Conservation (phyloP, 2,329 filamentous ascomycete genomes). For the Pyrenophora graminea region DNA sequence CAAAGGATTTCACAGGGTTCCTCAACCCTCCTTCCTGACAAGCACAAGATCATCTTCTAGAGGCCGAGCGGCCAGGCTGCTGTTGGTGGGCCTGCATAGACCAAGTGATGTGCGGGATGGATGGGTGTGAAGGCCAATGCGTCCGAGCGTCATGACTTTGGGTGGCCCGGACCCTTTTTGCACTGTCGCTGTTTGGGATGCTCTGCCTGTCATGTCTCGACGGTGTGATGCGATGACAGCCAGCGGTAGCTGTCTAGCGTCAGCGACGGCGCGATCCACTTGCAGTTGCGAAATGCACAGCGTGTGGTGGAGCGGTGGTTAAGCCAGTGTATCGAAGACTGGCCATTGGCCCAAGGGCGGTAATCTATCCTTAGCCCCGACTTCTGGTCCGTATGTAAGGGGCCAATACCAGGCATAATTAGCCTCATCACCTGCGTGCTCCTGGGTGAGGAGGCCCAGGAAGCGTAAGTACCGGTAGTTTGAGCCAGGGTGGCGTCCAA, state of each 20-base stretch:
- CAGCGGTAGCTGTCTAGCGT: constrained; percentile 36
- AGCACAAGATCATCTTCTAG: constrained; percentile 22
- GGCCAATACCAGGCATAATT: constrained; percentile 7
- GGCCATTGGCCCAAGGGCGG: constrained; percentile 2
- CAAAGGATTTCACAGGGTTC: constrained; percentile 40
- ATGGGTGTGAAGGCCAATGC: constrained; percentile 38
- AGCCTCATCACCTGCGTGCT: no score
- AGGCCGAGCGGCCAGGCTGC: constrained; percentile 22
- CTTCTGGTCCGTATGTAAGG: constrained; percentile 16
- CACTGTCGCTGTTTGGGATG: constrained; percentile 21
- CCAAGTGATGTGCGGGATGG: constrained; percentile 49
- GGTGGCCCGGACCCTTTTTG: constrained; percentile 19
- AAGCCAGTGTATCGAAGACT: constrained; percentile 7
- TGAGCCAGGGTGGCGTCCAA: constrained; percentile 27
- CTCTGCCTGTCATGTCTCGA: constrained; percentile 26
- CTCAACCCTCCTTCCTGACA: constrained; percentile 21
- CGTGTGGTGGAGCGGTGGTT: constrained; percentile 8
- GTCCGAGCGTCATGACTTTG: constrained; percentile 29
- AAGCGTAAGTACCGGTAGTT: constrained; percentile 16
- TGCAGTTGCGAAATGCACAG: constrained; percentile 6
- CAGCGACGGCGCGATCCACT: constrained; percentile 27
- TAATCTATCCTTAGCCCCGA: constrained; percentile 12
- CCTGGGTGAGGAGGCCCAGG: constrained; percentile 29
- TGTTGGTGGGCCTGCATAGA: constrained; percentile 41
- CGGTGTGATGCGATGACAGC: constrained; percentile 26